Conservation (phyloP, 208 protist genomes). For the Acanthamoeba triangularis region DNA sequence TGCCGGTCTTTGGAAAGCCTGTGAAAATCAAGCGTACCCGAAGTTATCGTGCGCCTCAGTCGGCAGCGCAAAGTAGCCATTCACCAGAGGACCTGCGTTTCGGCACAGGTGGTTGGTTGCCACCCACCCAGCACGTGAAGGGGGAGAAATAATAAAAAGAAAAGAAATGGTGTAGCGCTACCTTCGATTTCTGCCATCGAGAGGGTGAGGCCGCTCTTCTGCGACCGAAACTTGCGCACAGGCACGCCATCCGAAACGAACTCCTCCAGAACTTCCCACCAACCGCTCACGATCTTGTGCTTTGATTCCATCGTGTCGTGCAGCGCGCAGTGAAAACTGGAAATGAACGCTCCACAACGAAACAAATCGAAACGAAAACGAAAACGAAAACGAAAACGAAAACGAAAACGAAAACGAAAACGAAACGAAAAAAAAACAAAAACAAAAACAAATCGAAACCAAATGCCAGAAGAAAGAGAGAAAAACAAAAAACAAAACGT, state of each 20-base stretch:
- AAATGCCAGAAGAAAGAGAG: too few relatives aligned
- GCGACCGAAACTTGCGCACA: slow-evolving; percentile 37
- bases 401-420: too few relatives aligned
- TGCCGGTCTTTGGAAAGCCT: too few relatives aligned
- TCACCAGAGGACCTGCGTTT: slow-evolving; percentile 69
- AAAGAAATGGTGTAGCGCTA: not conserved
- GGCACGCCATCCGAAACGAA: slow-evolving; percentile 60
- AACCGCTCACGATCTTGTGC: slow-evolving; percentile 20
- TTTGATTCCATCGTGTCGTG: not conserved
- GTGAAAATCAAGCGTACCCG: slow-evolving; percentile 66
- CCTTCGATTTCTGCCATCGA: slow-evolving; percentile 68
- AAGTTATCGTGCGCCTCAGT: slow-evolving; percentile 82
- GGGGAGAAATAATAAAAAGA: not conserved
- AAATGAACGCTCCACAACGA: too few relatives aligned
- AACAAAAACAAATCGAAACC: too few relatives aligned
- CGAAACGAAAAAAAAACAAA: too few relatives aligned
- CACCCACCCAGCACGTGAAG: not conserved
- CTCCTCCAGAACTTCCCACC: slow-evolving; percentile 60
- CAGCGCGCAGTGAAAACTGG: not conserved
- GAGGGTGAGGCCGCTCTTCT: slow-evolving; percentile 53
- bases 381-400: too few relatives aligned
- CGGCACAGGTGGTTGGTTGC: not conserved
- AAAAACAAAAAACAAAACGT: too few relatives aligned
- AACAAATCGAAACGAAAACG: too few relatives aligned
- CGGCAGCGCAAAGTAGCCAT: slow-evolving; percentile 77